Base-by-base conservation (phyloP, 2,329 filamentous ascomycete species). In the Trichothecium sympodiale region DNA sequence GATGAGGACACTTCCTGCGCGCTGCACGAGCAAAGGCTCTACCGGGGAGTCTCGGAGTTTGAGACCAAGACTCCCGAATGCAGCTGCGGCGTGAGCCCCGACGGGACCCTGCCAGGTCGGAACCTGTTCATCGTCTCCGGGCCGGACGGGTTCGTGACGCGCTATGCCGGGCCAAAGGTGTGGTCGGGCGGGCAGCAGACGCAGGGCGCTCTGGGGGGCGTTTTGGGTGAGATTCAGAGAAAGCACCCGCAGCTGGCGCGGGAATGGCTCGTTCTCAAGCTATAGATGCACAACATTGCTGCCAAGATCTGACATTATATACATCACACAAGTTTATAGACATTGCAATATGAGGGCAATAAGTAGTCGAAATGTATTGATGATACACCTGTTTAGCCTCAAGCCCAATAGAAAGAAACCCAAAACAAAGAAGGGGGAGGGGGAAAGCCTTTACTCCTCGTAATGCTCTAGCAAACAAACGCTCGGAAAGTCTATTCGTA, bases 101-200 rank as follows among this genome's bases (percentile, higher is more conserved):
- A 46, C 5, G 46, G 48, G 8, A 20, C 38, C 9, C 29, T 35
- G 9, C 48, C 58, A 1, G 67, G 72, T 1, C 73, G 70, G 43
- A 78, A 77, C 40, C 54, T 94, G 15, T 64, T 95, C n/a, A 66
- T 94, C 38, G 74, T 96, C 2, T 94, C 87, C 1, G 91, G 91
- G 0, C 89, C 91, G 0, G 85, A 94, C 36, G 89, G 91, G 1
- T 96, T 96, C 58, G 71, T 96, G 28, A 71, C 74, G 30, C 72
- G 81, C 43, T 84, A 83, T 59, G 85, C 86, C 3, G 89, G 91
- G 2, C 41, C 77, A 8, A 94, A 94, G 59, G 60, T 74, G 3
- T 93, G 85, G 83, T 62, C 68, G 9, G 69, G 71, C 18, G 85
- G 86, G 1, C 63, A 64, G 38, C 82, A 94, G 57, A 65, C 73